These are phyloP conservation scores for Vaccinium macrocarpon DNA, from an alignment of 148 eudicot species.

Conservation along the genomic window DNA sequence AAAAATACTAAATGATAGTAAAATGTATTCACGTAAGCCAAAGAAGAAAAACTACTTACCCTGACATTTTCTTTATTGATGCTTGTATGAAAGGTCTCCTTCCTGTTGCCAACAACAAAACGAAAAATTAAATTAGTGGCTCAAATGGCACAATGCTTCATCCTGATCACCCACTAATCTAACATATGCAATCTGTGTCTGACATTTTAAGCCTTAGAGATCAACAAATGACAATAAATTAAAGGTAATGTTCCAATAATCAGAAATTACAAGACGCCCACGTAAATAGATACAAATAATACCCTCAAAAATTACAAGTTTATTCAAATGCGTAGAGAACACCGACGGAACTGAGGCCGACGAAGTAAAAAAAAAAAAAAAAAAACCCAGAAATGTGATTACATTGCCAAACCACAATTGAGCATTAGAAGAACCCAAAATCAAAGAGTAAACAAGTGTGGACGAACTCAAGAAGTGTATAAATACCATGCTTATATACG, in stretches of 20 bases:
- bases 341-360: background rate
- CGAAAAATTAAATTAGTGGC: background rate
- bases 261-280: no score
- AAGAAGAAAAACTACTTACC: background rate
- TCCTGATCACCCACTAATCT: background rate
- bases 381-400: background rate
- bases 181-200: background rate
- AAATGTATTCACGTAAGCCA: background rate
- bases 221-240: background rate
- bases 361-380: background rate
- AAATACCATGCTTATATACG: background rate
- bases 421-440: background rate
- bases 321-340: background rate
- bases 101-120: slow-evolving; percentile 1
- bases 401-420: background rate
- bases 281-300: no score
- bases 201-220: background rate
- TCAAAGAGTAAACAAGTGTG: background rate
- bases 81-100: background rate
- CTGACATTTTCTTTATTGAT: background rate
- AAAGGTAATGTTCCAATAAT: background rate
- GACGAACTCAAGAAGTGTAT: background rate
- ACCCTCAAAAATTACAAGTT: background rate
- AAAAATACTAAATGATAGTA: no score
- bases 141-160: background rate